Evolutionary conservation across 768 basidiomycete species (phyloP).

Genomic region (Cystoderma amianthinum): DNA sequence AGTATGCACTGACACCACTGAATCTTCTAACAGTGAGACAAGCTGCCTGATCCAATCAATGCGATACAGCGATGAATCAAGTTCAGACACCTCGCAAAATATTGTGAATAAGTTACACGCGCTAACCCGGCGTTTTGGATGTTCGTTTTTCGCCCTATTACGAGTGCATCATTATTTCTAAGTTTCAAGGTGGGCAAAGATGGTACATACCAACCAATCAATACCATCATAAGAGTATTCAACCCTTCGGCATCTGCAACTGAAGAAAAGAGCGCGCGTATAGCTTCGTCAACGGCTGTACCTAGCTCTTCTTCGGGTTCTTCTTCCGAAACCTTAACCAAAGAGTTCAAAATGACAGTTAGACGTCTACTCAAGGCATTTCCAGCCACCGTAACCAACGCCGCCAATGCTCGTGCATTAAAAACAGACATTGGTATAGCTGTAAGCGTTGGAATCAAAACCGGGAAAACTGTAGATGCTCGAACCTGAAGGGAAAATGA

Average conservation of each 20-base stretch:
- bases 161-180: constrained; percentile 1
- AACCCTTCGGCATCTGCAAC: constrained; percentile 84
- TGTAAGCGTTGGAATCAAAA: constrained; percentile 89
- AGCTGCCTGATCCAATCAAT: constrained; percentile 94
- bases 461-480: constrained; percentile 93
- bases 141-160: constrained; percentile 72
- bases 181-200: not conserved
- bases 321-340: constrained; percentile 73
- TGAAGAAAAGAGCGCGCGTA: constrained; percentile 68
- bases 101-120: constrained; percentile 71
- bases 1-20: constrained; percentile 64
- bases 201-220: constrained; percentile 75
- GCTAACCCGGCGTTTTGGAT: constrained; percentile 65
- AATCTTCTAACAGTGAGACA: constrained; percentile 77
- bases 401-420: constrained; percentile 87
- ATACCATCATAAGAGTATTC: constrained; percentile 80
- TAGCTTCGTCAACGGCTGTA: constrained; percentile 67
- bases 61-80: constrained; percentile 81
- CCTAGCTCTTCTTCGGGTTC: constrained; percentile 64
- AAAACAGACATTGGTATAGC: constrained; percentile 89
- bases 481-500: constrained; percentile 56
- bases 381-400: constrained; percentile 92
- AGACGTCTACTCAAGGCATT: constrained; percentile 81
- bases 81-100: constrained; percentile 79
- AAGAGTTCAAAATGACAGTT: constrained; percentile 67